Percentiles rank a stretch among this genome's conserved stretches.
Conservation (phyloP, 2,329 filamentous ascomycete genomes). For the Raffaelea deltoideospora region DNA sequence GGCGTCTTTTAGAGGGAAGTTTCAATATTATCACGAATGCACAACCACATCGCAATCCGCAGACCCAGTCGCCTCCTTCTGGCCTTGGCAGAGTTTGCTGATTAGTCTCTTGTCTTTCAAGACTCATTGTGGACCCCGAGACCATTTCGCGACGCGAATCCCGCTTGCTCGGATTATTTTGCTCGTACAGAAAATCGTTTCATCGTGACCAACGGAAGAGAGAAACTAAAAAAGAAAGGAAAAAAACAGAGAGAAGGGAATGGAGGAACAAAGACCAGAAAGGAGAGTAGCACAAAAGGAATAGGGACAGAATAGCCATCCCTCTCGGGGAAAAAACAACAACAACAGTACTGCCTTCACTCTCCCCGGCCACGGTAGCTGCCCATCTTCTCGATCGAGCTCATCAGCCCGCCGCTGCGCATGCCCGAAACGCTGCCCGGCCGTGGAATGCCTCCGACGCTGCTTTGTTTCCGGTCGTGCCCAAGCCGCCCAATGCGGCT, state of each 20-base stretch:
- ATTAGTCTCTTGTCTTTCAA: too few relatives aligned
- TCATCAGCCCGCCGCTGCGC: slow-evolving; percentile 58
- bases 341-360: background rate
- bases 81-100: too few relatives aligned
- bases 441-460: slow-evolving; percentile 25
- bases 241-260: background rate
- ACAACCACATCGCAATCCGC: too few relatives aligned
- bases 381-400: slow-evolving; percentile 79
- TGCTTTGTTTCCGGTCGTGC: slow-evolving; percentile 30
- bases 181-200: background rate
- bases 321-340: background rate
- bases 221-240: background rate
- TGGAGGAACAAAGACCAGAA: background rate
- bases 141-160: too few relatives aligned
- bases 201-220: background rate
- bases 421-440: slow-evolving; percentile 31
- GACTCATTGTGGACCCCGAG: too few relatives aligned
- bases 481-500: slow-evolving; percentile 30
- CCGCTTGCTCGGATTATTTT: too few relatives aligned
- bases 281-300: background rate
- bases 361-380: slow-evolving; percentile 33
- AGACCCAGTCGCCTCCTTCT: too few relatives aligned
- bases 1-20: too few relatives aligned
- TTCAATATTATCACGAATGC: too few relatives aligned
- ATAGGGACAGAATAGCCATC: background rate